Evolutionary conservation across 2,329 filamentous ascomycete genomes (phyloP).

Genomic region (Epichloe amarillans): DNA sequence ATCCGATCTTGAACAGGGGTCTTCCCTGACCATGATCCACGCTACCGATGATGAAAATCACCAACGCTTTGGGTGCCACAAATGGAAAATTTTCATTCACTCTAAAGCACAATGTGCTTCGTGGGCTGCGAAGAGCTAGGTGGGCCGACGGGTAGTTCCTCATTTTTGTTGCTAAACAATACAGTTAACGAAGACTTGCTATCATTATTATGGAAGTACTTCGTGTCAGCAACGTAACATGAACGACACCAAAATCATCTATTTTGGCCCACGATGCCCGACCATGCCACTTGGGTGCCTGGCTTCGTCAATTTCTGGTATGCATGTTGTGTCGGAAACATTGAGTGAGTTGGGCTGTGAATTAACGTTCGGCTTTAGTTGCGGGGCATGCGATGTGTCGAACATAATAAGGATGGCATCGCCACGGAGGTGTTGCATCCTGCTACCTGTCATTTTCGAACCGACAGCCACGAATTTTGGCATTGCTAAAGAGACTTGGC

Average conservation of each 20-base stretch:
- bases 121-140: neutral
- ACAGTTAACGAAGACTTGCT: neutral
- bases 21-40: neutral
- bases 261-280: neutral
- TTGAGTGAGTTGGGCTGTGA: neutral
- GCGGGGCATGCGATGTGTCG: neutral
- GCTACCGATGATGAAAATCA: neutral
- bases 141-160: no score
- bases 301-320: neutral
- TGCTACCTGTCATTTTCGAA: neutral
- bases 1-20: neutral
- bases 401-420: constrained; percentile 4
- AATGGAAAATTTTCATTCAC: neutral
- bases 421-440: neutral
- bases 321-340: neutral
- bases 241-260: neutral
- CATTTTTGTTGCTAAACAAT: neutral
- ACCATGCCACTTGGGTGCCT: neutral
- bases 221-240: neutral
- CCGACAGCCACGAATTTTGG: neutral
- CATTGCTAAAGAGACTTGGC: neutral
- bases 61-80: neutral
- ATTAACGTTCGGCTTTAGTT: neutral
- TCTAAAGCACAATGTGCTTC: neutral
- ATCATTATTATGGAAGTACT: neutral